These are phyloP conservation scores for Pogostemon cablin DNA, from an alignment of 257 asterid genomes.

Conservation along the genomic window DNA sequence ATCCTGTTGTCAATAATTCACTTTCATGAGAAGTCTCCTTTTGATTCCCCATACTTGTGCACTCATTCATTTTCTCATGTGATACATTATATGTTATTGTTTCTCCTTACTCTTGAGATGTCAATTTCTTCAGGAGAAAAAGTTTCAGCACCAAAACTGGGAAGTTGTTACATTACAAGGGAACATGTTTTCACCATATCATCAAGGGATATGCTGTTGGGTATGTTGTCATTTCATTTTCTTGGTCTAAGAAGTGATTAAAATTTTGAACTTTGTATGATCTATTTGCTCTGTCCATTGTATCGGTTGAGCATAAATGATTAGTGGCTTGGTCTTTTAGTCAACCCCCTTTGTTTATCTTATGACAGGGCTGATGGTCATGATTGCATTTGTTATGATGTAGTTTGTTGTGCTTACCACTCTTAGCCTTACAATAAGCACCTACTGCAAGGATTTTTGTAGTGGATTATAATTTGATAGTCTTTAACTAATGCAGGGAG, in stretches of 20 bases:
- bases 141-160: conserved; percentile 68
- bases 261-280: conserved; percentile 28
- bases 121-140: conserved; percentile 69
- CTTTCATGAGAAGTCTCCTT: conserved; percentile 1
- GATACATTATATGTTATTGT: neutral
- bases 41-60: neutral
- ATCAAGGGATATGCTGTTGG: conserved; percentile 74
- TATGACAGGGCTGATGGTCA: conserved; percentile 91
- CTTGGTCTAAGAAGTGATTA: neutral
- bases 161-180: conserved; percentile 86
- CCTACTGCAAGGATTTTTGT: conserved; percentile 12
- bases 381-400: conserved; percentile 82
- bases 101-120: neutral
- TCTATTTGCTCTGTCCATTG: conserved; percentile 32
- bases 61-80: neutral
- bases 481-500: conserved; percentile 21
- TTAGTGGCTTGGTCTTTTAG: conserved; percentile 57
- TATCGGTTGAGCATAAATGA: conserved; percentile 40
- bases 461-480: conserved; percentile 29
- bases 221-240: conserved; percentile 43
- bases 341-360: conserved; percentile 74
- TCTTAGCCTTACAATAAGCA: conserved; percentile 32
- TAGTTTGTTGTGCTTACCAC: conserved; percentile 74
- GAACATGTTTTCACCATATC: conserved; percentile 86
- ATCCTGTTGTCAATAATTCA: neutral